Evolutionary conservation across 2,329 filamentous ascomycete species (phyloP).

Genomic region (Aureobasidium melanogenum): DNA sequence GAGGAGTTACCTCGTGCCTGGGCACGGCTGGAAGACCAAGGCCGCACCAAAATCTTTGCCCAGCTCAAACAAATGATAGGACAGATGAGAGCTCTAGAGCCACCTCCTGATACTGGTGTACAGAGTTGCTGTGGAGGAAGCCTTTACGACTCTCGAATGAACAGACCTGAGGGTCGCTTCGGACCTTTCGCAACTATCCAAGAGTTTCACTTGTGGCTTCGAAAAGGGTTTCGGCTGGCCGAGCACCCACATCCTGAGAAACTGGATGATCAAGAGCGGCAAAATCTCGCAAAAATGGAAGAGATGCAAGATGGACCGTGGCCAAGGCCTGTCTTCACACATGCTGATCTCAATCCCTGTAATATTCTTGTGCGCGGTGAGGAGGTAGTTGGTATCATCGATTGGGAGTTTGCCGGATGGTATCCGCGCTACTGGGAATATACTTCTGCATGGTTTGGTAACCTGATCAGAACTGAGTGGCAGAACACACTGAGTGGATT

Average conservation of each 20-base stretch:
- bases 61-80: background rate
- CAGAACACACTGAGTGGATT: constrained; percentile 26
- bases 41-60: background rate
- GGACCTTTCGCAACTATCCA: background rate
- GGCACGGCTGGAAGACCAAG: background rate
- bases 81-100: background rate
- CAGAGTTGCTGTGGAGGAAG: background rate
- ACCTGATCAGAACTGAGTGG: constrained; percentile 32
- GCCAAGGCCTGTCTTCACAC: constrained; percentile 34
- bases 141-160: background rate
- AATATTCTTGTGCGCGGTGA: constrained; percentile 37
- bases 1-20: background rate
- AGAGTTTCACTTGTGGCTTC: constrained; percentile 3
- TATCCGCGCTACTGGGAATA: constrained; percentile 42
- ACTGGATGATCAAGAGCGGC: background rate
- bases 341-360: constrained; percentile 40
- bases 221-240: background rate
- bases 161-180: background rate
- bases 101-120: background rate
- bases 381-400: constrained; percentile 37
- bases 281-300: background rate
- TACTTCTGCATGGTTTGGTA: constrained; percentile 32
- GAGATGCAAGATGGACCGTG: background rate
- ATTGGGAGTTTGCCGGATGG: constrained; percentile 41
- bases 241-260: background rate